Base-by-base conservation (phyloP, 2,329 filamentous ascomycete genomes). In the Botrytis porri region DNA sequence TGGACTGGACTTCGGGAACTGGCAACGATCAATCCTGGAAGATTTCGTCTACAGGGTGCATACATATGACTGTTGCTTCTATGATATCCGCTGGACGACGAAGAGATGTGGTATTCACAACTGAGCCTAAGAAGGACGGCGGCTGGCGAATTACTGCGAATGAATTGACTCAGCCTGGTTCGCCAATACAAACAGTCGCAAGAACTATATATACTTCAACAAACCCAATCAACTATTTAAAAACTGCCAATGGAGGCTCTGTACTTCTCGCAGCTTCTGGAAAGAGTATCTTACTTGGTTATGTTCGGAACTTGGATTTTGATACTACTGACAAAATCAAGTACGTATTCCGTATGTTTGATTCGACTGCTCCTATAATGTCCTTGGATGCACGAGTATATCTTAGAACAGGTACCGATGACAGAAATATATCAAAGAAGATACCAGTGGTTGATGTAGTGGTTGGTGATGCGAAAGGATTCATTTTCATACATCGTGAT, bases 401-500 rank as follows among this genome's bases (percentile, higher is more conserved):
- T 35, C 62, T 77, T 61, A 78, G 80, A 74, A 73, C 64, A 9
- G 39, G 59, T 22, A 69, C 61, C 14, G 73, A 76, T 70, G 67
- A 76, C 16, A 77, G 75, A 18, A 81, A 81, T 60, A 81, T 80
- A 74, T 75, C 74, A 73, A 73, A 80, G 74, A 77, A 77, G 77
- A 75, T 79, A 25, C 71, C 77, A 32, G 82, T 88, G 16, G 81
- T 96, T n/a, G 92, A 97, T 79, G 82, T 99, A 39, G 91, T 90
- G 6, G 83, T 97, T 71, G 96, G 96, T 70, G 90, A 93, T 75
- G 87, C 88, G 8, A 88, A 90, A 69, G 96, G 96, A 76, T 87
- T 88, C 37, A 92, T 98, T 61, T 89, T 93, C 78, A 83, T 95
- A n/a, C 97, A 97, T 81, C 89, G 91, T 75, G 92, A 97, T 81